Conservation (phyloP, 176 grass and related monocot species). For the Triticum timopheevii region DNA sequence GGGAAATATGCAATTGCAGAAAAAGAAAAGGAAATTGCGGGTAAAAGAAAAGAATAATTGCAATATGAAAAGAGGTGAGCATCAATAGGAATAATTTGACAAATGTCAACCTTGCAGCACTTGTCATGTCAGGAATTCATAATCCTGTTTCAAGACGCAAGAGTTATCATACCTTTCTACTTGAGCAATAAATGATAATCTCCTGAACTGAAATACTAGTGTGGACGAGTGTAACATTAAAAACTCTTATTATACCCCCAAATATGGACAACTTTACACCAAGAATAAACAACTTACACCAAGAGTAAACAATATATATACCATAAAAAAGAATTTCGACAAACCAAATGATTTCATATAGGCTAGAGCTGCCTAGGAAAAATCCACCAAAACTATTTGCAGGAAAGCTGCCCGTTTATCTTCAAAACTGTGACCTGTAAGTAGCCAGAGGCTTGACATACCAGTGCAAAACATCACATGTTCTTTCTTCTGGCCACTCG, state of each 20-base stretch:
- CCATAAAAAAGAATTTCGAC: slow-evolving; percentile 16
- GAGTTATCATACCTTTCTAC: not conserved
- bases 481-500: slow-evolving; percentile 57
- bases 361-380: not conserved
- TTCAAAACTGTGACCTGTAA: slow-evolving; percentile 9
- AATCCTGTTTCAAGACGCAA: not conserved
- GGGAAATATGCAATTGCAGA: slow-evolving; percentile 5
- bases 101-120: not conserved
- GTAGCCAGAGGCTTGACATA: not conserved
- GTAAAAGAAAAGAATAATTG: no score
- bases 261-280: slow-evolving; percentile 47
- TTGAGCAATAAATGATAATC: slow-evolving; percentile 4
- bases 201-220: not conserved
- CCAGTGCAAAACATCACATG: slow-evolving; percentile 16
- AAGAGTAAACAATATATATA: slow-evolving; percentile 40
- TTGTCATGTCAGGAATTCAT: not conserved
- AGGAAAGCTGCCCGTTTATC: slow-evolving; percentile 1
- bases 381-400: slow-evolving; percentile 23
- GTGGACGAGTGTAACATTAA: not conserved
- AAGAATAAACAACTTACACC: slow-evolving; percentile 48
- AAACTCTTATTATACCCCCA: slow-evolving; percentile 5
- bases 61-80: not conserved
- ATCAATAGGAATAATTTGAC: not conserved
- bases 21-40: not conserved
- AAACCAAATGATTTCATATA: slow-evolving; percentile 27